Conservation (phyloP, 192 early-diverging fungal genomes). For the Linnemannia schmuckeri region DNA sequence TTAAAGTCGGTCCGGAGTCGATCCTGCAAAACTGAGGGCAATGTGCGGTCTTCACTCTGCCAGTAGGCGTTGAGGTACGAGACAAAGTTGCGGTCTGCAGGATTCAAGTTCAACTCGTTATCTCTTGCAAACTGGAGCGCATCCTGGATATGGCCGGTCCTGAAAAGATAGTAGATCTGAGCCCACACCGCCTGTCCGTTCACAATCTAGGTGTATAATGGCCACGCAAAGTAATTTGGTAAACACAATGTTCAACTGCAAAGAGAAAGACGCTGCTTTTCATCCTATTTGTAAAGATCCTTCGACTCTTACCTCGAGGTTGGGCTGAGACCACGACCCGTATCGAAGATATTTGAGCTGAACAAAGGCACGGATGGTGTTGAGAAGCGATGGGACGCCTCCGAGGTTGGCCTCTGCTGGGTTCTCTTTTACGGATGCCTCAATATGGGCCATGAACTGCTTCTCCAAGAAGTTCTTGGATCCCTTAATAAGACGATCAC, state of each 20-base stretch:
- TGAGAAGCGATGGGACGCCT: conserved; percentile 82
- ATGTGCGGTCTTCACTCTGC: conserved; percentile 55
- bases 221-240: not conserved
- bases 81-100: conserved; percentile 77
- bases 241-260: not conserved
- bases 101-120: conserved; percentile 67
- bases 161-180: conserved; percentile 85
- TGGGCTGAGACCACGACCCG: conserved; percentile 57
- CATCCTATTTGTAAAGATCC: not conserved
- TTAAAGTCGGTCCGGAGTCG: conserved; percentile 72
- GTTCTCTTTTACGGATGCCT: conserved; percentile 67
- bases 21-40: conserved; percentile 65
- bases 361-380: conserved; percentile 79
- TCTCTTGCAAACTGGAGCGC: conserved; percentile 76
- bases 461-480: conserved; percentile 67
- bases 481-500: conserved; percentile 54
- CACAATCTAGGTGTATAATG: conserved; percentile 42
- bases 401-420: conserved; percentile 79
- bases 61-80: conserved; percentile 78
- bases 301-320: conserved; percentile 46
- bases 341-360: conserved; percentile 75
- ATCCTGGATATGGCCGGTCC: conserved; percentile 78
- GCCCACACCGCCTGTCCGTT: conserved; percentile 86
- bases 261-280: not conserved
- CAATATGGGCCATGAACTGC: conserved; percentile 60